Base-by-base conservation (phyloP, 228 moss, liverwort and hornwort species). In the Sphagnum magellanicum region DNA sequence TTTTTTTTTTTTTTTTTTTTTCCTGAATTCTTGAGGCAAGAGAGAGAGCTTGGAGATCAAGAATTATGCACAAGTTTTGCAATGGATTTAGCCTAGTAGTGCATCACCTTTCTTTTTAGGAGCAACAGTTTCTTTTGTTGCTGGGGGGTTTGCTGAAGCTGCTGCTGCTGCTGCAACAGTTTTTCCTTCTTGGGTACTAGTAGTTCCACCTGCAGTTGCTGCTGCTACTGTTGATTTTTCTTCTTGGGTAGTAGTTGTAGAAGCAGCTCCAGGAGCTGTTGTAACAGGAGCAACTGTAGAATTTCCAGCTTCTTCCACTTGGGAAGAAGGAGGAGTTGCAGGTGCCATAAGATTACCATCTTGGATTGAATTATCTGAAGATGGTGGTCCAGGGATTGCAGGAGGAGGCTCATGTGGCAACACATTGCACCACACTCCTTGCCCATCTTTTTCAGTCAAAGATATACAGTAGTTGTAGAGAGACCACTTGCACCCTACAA, bases 401-500 rank as follows among this genome's bases (percentile, higher is more conserved):
- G 32, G 32, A 32, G 32, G 32, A 32, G 32, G 64, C 50, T 10
- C 55, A 49, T 75, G 70, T 52, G 84, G 76, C 63, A 67, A 49
- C n/a, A 63, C 14, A 65, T 76, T 81, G 50, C 55, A 14, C 84
- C 84, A 81, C 6, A 66, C 74, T 5, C 78, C 79, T 3, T 76
- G 64, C 73, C 76, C 63, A 8, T 55, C 17, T 0, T 78, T 61
- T 70, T 84, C 84, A 13, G 74, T 60, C 61, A 84, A 74, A 48
- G 57, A 53, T 76, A 84, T 76, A 64, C 76, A 76, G 4, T 84
- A 84, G 67, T 74, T 84, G 76, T 65, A 75, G 4, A 66, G 69
- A 63, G 72, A 73, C 84, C 84, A 84, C 67, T 81, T 84, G 64
- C 81, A 81, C 60, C 78, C 79, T 58, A 72, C 48, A 50, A 70